Conservation (phyloP, 768 basidiomycete genomes). For the Daedaleopsis sinensis region DNA sequence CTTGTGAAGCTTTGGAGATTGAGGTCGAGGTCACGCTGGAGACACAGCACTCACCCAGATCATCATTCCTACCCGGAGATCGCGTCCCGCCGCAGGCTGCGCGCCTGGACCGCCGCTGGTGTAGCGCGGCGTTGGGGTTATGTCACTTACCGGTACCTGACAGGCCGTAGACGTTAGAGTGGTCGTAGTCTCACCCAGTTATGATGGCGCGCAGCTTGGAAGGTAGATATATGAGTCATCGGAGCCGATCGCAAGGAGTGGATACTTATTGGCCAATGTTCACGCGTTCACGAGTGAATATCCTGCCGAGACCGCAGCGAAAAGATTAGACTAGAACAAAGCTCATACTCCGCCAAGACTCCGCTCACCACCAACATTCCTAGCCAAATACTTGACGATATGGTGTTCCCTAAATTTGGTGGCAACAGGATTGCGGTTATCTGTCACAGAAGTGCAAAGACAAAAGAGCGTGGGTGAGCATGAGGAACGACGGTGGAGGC, state of each 20-base stretch:
- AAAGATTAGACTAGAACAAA: too few species aligned
- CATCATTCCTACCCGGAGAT: constrained; percentile 11
- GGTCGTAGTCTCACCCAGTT: too few species aligned
- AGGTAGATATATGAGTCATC: too few species aligned
- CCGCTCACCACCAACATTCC: too few species aligned
- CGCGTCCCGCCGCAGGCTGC: constrained; percentile 13
- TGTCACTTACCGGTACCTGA: not conserved
- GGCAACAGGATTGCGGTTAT: not conserved
- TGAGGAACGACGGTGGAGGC: too few species aligned
- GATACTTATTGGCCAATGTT: too few species aligned
- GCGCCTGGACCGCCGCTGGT: constrained; percentile 15
- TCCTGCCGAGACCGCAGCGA: not conserved
- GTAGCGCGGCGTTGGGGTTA: not conserved
- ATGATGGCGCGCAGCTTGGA: too few species aligned
- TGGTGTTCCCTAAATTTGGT: not conserved
- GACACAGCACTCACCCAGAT: constrained; percentile 4
- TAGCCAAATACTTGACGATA: too few species aligned
- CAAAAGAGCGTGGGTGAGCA: too few species aligned
- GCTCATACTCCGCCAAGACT: too few species aligned
- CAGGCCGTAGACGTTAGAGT: too few species aligned
- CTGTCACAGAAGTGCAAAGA: not conserved
- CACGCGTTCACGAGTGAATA: not conserved
- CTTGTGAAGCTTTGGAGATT: too few species aligned
- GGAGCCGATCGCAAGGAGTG: not conserved
- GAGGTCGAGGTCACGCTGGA: not conserved